Percentiles rank a stretch among this genome's conserved stretches.
These are phyloP conservation scores for Asterophora lycoperdoides DNA, from an alignment of 768 basidiomycete species.

Conservation along the genomic window DNA sequence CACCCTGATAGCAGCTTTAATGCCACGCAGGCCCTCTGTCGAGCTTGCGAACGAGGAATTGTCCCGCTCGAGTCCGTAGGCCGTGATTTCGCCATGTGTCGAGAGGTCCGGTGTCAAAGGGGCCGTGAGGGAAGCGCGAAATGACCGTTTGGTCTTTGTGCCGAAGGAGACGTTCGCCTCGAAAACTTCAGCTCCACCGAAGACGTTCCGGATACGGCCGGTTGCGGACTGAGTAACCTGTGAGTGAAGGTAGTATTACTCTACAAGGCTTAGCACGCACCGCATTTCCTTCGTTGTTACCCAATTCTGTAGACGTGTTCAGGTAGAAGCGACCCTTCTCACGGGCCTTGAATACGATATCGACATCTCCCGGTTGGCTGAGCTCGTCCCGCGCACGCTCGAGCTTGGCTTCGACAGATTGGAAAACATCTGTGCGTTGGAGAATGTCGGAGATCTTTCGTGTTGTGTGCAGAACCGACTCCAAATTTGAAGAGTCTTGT, in stretches of 20 bases:
- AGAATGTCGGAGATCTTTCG: constrained; percentile 63
- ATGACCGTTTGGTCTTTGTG: constrained; percentile 82
- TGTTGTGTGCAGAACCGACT: constrained; percentile 66
- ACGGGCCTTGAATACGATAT: constrained; percentile 72
- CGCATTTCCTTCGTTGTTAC: constrained; percentile 91
- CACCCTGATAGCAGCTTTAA: constrained; percentile 70
- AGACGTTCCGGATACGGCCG: constrained; percentile 78
- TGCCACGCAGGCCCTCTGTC: constrained; percentile 58
- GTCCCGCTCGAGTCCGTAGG: constrained; percentile 77
- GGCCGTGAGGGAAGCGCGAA: constrained; percentile 61
- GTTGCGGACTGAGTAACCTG: constrained; percentile 54
- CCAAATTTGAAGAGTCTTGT: constrained; percentile 40
- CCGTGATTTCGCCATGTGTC: constrained; percentile 65
- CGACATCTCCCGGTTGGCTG: constrained; percentile 60
- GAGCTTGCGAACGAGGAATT: constrained; percentile 74
- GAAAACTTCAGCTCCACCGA: constrained; percentile 88
- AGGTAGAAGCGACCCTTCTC: constrained; percentile 76
- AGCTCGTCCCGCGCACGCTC: constrained; percentile 52
- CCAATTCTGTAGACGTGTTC: constrained; percentile 85
- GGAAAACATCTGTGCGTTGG: constrained; percentile 74
- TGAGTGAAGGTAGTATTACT: background rate
- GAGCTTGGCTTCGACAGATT: constrained; percentile 57
- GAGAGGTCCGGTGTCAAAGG: constrained; percentile 60
- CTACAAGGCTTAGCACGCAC: constrained; percentile 43
- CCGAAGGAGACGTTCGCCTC: constrained; percentile 81